A percentile compares a stretch with the other conserved stretches of the same genome.
Evolutionary conservation across 164 flowering plant species (phyloP).

Genomic region (Protea cynaroides): DNA sequence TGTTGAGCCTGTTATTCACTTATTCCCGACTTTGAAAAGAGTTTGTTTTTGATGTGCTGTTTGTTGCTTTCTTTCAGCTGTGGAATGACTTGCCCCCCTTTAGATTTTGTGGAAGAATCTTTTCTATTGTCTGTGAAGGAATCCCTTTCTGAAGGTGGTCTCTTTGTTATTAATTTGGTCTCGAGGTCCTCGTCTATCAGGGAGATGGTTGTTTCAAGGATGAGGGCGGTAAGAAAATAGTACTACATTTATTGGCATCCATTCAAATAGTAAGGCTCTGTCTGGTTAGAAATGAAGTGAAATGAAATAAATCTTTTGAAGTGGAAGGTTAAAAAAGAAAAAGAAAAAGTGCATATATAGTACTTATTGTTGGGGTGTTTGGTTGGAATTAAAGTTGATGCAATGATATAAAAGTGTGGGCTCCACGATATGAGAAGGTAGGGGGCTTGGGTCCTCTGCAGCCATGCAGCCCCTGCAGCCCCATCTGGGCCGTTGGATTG

Average conservation of each 20-base stretch:
- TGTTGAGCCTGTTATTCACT: neutral
- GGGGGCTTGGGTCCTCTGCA: too few relatives aligned
- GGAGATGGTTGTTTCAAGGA: slow-evolving; percentile 56
- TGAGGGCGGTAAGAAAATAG: slow-evolving; percentile 51
- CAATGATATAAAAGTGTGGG: too few relatives aligned
- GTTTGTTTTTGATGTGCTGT: neutral
- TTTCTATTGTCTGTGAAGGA: slow-evolving; percentile 60
- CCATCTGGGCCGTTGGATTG: too few relatives aligned
- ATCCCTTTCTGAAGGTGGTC: slow-evolving; percentile 63
- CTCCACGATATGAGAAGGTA: too few relatives aligned
- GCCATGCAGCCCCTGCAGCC: too few relatives aligned
- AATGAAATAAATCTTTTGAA: too few relatives aligned
- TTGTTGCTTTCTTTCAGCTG: slow-evolving; percentile 41
- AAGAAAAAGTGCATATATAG: too few relatives aligned
- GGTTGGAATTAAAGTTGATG: too few relatives aligned
- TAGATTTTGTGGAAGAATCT: slow-evolving; percentile 70
- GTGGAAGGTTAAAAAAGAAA: too few relatives aligned
- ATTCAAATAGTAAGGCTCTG: neutral
- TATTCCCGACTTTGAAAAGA: neutral
- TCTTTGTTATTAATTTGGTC: slow-evolving; percentile 77
- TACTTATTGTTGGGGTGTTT: too few relatives aligned
- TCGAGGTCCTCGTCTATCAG: slow-evolving; percentile 66
- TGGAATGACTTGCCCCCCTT: slow-evolving; percentile 87
- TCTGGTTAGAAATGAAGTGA: too few relatives aligned
- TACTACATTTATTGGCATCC: neutral